These are phyloP conservation scores for Agrocybe praecox DNA, from an alignment of 768 basidiomycete genomes.

Conservation along the genomic window DNA sequence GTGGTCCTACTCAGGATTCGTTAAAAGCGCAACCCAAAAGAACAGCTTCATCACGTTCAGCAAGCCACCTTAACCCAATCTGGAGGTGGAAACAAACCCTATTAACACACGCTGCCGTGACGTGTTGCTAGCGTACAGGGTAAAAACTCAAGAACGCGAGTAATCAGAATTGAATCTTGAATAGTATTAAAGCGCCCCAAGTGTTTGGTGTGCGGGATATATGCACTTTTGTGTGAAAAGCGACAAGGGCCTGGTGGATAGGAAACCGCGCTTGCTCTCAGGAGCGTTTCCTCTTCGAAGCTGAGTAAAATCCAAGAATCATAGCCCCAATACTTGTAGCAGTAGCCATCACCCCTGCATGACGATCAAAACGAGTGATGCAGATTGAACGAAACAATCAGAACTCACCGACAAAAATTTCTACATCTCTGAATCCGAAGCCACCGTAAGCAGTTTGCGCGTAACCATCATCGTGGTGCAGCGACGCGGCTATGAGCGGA, in stretches of 20 bases:
- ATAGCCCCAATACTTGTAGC: background rate
- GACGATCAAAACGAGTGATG: background rate
- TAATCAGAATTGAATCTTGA: no score
- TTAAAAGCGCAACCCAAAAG: background rate
- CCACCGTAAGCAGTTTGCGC: constrained; percentile 9
- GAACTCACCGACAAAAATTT: constrained; percentile 10
- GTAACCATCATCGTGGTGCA: background rate
- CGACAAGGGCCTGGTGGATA: background rate
- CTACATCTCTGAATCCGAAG: constrained; percentile 10
- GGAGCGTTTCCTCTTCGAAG: background rate
- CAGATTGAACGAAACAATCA: no score
- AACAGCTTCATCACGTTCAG: background rate
- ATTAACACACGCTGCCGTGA: no score
- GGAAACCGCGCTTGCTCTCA: background rate
- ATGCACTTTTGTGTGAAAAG: no score
- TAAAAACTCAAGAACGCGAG: no score
- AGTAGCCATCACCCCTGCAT: background rate
- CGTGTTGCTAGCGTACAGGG: no score
- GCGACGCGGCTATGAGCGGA: constrained; percentile 9
- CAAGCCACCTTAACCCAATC: background rate
- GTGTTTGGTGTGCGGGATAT: no score
- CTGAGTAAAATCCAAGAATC: background rate
- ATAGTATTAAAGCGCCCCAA: no score
- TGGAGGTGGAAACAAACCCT: no score
- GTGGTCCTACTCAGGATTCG: background rate